Evolutionary conservation across 352 stramenopile species (phyloP).

Genomic region (Pythium plurisporium): DNA sequence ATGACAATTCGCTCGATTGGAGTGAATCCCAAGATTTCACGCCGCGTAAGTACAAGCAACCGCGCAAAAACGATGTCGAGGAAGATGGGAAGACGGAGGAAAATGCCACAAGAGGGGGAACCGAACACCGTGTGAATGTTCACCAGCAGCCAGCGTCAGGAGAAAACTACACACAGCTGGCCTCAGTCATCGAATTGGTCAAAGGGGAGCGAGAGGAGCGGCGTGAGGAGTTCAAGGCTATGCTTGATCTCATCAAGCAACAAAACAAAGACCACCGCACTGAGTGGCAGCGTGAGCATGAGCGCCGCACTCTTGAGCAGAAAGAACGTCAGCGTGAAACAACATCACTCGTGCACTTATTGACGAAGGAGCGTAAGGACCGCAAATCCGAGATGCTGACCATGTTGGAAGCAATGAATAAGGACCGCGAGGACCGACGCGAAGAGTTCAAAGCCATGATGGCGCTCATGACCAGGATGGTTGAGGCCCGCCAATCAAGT

Average conservation of each 20-base stretch:
- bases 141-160: background rate
- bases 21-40: slow-evolving; percentile 14
- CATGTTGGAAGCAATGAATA: slow-evolving; percentile 6
- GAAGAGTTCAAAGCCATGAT: slow-evolving; percentile 16
- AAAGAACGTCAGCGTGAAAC: slow-evolving; percentile 7
- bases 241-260: slow-evolving; percentile 12
- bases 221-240: slow-evolving; percentile 5
- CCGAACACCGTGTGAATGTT: background rate
- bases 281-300: slow-evolving; percentile 11
- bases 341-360: slow-evolving; percentile 1
- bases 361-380: slow-evolving; percentile 9
- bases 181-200: background rate
- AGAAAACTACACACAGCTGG: background rate
- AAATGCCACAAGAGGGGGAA: background rate
- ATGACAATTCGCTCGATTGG: slow-evolving; percentile 6
- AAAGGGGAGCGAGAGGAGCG: slow-evolving; percentile 2
- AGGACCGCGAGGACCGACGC: slow-evolving; percentile 10
- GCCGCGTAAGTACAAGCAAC: slow-evolving; percentile 12
- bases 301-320: slow-evolving; percentile 6
- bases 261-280: slow-evolving; percentile 8
- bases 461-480: slow-evolving; percentile 6
- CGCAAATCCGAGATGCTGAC: slow-evolving; percentile 6
- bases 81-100: slow-evolving; percentile 1
- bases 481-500: background rate
- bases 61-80: background rate